Evolutionary conservation across 2,329 filamentous ascomycete genomes (phyloP).

Genomic region (Leptographium radiaticola): DNA sequence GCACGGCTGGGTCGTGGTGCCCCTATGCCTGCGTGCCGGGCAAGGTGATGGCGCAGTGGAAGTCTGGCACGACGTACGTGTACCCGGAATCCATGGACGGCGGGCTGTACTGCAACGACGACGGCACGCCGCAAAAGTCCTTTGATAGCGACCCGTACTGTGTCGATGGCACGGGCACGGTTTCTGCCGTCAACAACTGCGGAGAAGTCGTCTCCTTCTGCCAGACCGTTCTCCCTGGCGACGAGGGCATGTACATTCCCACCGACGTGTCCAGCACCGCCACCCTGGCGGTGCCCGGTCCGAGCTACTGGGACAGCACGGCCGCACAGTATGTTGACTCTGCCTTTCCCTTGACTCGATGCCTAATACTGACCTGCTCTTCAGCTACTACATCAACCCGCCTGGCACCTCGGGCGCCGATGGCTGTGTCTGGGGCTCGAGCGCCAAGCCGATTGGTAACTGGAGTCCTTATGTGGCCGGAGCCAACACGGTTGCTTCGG

Average conservation of each 20-base stretch:
- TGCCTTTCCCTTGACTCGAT: neutral
- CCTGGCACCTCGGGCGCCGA: slow-evolving; percentile 47
- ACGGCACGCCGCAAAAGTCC: slow-evolving; percentile 54
- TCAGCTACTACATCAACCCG: slow-evolving; percentile 64
- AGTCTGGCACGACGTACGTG: slow-evolving; percentile 53
- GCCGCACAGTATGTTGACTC: slow-evolving; percentile 53
- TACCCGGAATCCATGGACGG: slow-evolving; percentile 66
- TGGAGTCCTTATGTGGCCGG: slow-evolving; percentile 69
- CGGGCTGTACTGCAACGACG: slow-evolving; percentile 56
- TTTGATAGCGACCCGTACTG: slow-evolving; percentile 58
- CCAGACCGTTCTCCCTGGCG: slow-evolving; percentile 66
- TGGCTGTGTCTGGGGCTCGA: slow-evolving; percentile 61
- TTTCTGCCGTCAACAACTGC: slow-evolving; percentile 54
- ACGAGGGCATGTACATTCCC: slow-evolving; percentile 72
- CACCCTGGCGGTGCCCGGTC: slow-evolving; percentile 57
- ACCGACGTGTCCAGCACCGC: slow-evolving; percentile 46
- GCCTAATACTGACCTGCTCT: neutral
- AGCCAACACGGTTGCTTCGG: slow-evolving; percentile 52
- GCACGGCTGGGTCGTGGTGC: slow-evolving; percentile 55
- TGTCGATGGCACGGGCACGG: slow-evolving; percentile 50
- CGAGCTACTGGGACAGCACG: slow-evolving; percentile 57
- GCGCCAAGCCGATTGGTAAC: slow-evolving; percentile 52
- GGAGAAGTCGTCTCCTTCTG: slow-evolving; percentile 55
- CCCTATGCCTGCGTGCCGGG: slow-evolving; percentile 66
- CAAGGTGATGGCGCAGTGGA: slow-evolving; percentile 69